Base-by-base conservation (phyloP, 495 filamentous ascomycete genomes). In the Pyrenula aspistea region DNA sequence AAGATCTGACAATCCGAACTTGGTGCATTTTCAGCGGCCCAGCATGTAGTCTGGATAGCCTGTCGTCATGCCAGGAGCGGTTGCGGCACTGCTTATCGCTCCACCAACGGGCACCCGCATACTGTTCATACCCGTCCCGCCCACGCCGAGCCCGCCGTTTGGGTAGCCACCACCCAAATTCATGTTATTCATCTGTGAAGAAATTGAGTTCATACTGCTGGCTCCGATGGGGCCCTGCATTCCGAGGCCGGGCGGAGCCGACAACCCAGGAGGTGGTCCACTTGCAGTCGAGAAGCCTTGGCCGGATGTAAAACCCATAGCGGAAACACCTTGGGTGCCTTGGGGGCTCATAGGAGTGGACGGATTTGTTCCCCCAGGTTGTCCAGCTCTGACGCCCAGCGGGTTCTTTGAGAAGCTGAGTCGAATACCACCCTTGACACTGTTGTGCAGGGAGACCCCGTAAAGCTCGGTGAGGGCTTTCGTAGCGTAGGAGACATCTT, bases 371-470 rank as follows among this genome's bases (percentile, higher is more conserved):
- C 75, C 76, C 48, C 77, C 77, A 1, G 79, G 75, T 58, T 90
- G 88, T 21, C 84, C 84, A 1, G 84, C 86, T 24, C 93, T 89
- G 22, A 97, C 94, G 23, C 94, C 93, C 10, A 98, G 78, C 1
- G 93, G 93, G 63, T 97, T 98, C 73, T 97, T 97, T 11, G 92
- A 96, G 73, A 97, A 98, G 66, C 89, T 95, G 42, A 98, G 81
- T n/a, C 94, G 86, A 63, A 98, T 96, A 48, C 93, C 93, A 48
- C 93, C 94, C 66, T 96, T 97, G 65, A 91, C 81, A 68, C 88
- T 93, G 69, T 96, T 97, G 65, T 89, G 89, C 49, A 98, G 79
- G 22, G 81, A 83, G 55, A 87, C 83, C 0, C 93, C 93, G 61
- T 97, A 97, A 19, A 97, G 77, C 56, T 96, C 90, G 61, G 92